Percentiles rank a stretch among this genome's conserved stretches.
These are phyloP conservation scores for Chlamydomonas incerta DNA, from an alignment of 139 green algal species.

Conservation along the genomic window DNA sequence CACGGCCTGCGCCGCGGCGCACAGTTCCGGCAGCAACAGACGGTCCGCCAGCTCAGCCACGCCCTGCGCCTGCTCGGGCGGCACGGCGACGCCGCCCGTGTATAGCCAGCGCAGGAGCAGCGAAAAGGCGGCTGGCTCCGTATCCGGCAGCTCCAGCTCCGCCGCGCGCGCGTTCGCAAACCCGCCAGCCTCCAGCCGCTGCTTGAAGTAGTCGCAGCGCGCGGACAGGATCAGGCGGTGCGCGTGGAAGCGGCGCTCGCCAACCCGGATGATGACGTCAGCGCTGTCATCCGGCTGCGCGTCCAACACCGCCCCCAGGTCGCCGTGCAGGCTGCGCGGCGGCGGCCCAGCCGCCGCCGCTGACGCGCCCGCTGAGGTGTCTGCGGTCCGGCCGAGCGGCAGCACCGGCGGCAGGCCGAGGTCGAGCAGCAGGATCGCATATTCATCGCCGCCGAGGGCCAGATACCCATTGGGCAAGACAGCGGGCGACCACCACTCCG, in stretches of 20 bases:
- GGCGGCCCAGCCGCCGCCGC: no score
- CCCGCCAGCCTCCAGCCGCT: neutral
- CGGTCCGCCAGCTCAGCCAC: slow-evolving; percentile 21
- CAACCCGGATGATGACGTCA: neutral
- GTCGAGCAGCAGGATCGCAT: no score
- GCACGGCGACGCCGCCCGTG: neutral
- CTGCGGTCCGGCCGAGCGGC: no score
- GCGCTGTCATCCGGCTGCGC: slow-evolving; percentile 1
- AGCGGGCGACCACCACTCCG: no score
- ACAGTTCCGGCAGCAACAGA: slow-evolving; percentile 17
- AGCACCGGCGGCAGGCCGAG: no score
- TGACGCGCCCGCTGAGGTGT: no score
- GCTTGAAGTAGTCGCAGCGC: slow-evolving; percentile 13
- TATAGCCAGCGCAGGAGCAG: slow-evolving; percentile 13
- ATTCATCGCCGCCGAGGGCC: no score
- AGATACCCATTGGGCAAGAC: no score
- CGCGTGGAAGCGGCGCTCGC: neutral
- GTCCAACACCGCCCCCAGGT: slow-evolving; percentile 11
- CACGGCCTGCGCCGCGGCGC: neutral
- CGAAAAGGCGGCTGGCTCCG: neutral
- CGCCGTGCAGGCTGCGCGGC: neutral
- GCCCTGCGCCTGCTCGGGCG: neutral
- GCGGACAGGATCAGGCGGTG: neutral
- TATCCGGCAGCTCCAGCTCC: slow-evolving; percentile 4
- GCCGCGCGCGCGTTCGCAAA: neutral